These are phyloP conservation scores for Spinacia oleracea DNA, from an alignment of 179 eudicot genomes.

Conservation along the genomic window DNA sequence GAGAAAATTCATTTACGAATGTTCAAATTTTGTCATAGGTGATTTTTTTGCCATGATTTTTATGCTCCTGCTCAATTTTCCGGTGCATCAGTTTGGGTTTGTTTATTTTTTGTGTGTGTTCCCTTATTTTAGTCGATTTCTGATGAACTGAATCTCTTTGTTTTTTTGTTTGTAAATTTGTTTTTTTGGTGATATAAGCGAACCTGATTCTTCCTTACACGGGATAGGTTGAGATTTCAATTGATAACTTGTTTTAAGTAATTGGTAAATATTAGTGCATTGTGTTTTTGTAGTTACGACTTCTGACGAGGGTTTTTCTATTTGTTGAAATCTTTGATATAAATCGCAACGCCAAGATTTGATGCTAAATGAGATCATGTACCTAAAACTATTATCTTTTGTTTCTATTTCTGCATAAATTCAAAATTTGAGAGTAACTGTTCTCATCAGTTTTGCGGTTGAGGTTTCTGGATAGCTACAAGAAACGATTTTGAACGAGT, in stretches of 20 bases:
- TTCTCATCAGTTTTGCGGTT: neutral
- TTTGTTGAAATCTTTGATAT: neutral
- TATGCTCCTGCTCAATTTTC: neutral
- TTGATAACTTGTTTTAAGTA: neutral
- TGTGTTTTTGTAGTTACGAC: neutral
- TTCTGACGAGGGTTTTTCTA: neutral
- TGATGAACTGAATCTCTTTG: neutral
- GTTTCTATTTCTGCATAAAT: neutral
- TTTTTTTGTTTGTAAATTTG: neutral
- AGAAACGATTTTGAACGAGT: neutral
- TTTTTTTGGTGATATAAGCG: neutral
- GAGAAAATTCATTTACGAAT: neutral
- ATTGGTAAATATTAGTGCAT: neutral
- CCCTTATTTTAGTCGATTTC: neutral
- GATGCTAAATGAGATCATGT: neutral
- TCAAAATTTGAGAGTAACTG: neutral
- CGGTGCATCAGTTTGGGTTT: neutral
- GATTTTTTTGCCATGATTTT: neutral
- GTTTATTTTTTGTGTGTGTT: neutral
- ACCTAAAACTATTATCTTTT: neutral
- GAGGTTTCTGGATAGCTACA: neutral
- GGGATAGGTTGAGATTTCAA: neutral
- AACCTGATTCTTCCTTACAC: neutral
- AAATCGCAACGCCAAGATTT: neutral
- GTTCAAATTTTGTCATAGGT: neutral